Conservation (phyloP, 2,329 filamentous ascomycete species). For the Penicillium sp. region DNA sequence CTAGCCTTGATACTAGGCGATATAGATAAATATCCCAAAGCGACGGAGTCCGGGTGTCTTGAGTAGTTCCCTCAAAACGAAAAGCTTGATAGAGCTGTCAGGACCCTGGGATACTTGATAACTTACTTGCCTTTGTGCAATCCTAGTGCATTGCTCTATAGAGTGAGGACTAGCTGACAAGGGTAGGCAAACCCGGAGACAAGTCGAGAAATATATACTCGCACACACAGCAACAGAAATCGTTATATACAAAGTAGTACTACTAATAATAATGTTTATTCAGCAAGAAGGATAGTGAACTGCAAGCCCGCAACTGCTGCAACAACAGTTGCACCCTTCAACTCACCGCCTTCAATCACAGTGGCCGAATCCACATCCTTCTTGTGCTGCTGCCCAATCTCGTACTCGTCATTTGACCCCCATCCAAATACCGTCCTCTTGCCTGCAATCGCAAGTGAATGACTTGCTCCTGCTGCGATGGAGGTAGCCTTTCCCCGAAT, state of each 20-base stretch:
- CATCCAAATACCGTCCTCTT: constrained; percentile 73
- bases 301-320: constrained; percentile 78
- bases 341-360: constrained; percentile 71
- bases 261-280: background rate
- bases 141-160: background rate
- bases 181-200: background rate
- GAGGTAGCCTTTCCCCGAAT: constrained; percentile 15
- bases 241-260: background rate
- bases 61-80: too few species aligned
- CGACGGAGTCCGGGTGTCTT: background rate
- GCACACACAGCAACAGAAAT: background rate
- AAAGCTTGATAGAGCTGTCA: too few species aligned
- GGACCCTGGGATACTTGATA: too few species aligned
- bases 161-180: background rate
- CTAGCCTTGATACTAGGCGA: background rate
- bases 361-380: constrained; percentile 71
- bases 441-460: constrained; percentile 72
- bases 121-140: background rate
- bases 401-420: constrained; percentile 81
- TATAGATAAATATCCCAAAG: background rate
- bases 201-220: background rate
- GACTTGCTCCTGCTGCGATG: constrained; percentile 53
- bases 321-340: constrained; percentile 71
- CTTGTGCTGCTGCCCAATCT: constrained; percentile 59
- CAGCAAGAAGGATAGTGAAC: constrained; percentile 47